A percentile compares a stretch with the other conserved stretches of the same genome.
phyloP scores from a whole-genome alignment of 371 early-diverging fungal genomes.

The Lichtheimia corymbifera region DNA sequence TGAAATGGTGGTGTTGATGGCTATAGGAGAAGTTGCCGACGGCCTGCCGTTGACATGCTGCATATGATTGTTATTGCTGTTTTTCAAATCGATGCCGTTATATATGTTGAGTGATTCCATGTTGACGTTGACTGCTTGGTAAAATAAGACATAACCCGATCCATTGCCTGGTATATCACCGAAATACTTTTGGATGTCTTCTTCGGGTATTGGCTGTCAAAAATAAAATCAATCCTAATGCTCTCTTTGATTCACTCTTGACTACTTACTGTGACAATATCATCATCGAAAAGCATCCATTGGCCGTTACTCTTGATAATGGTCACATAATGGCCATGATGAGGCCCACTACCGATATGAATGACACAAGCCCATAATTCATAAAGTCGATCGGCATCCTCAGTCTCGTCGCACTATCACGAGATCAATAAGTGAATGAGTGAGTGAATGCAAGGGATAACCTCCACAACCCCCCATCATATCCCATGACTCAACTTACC shows the following conservation, averaged over 20 bases:
- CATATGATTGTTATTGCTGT: not conserved
- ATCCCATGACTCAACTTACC: constrained; percentile 36
- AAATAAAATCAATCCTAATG: not conserved
- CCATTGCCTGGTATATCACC: constrained; percentile 80
- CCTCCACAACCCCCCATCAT: not conserved
- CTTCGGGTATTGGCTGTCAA: constrained; percentile 67
- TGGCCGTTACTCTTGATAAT: constrained; percentile 83
- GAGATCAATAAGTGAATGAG: not conserved
- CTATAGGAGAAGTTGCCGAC: constrained; percentile 6
- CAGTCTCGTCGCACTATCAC: constrained; percentile 77
- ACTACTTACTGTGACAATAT: constrained; percentile 74
- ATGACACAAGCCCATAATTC: constrained; percentile 89
- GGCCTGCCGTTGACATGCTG: constrained; percentile 16
- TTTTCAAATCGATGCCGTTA: constrained; percentile 21
- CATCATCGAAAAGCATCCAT: constrained; percentile 97
- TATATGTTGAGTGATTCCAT: constrained; percentile 39
- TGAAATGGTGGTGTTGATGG: not conserved
- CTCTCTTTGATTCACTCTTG: not conserved
- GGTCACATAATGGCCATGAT: constrained; percentile 95
- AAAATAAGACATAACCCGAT: constrained; percentile 85
- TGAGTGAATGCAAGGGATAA: not conserved
- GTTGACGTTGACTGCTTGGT: constrained; percentile 61
- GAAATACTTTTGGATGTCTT: constrained; percentile 82
- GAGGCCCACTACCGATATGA: constrained; percentile 93
- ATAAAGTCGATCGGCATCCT: constrained; percentile 84